Evolutionary conservation across 768 basidiomycete genomes (phyloP).

Genomic region (Phaeotremella skinneri): DNA sequence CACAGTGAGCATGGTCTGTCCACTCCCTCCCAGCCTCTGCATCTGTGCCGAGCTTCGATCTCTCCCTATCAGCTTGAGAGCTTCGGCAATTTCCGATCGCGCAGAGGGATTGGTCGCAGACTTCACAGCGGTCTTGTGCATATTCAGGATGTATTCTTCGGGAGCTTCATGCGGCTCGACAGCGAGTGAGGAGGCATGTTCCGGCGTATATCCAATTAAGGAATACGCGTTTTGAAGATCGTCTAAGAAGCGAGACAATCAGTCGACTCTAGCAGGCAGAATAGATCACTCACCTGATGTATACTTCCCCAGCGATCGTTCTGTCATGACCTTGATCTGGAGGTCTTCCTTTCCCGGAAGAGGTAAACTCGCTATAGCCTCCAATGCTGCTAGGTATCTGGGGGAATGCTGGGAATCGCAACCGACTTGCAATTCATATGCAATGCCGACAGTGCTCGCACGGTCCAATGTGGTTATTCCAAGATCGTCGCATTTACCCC

Average conservation of each 20-base stretch:
- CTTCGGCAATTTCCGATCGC: constrained; percentile 18
- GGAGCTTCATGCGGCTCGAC: constrained; percentile 34
- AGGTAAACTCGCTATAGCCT: constrained; percentile 20
- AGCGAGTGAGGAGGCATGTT: constrained; percentile 21
- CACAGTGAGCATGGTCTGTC: constrained; percentile 32
- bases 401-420: constrained; percentile 16
- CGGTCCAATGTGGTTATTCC: constrained; percentile 28
- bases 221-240: constrained; percentile 34
- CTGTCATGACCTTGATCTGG: constrained; percentile 28
- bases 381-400: constrained; percentile 31
- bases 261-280: neutral
- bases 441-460: constrained; percentile 25
- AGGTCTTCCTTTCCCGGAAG: constrained; percentile 26
- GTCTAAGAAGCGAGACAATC: constrained; percentile 12
- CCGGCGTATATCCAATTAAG: constrained; percentile 30
- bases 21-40: constrained; percentile 26
- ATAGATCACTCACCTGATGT: constrained; percentile 20
- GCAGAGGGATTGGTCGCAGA: constrained; percentile 14
- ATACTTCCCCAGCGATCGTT: constrained; percentile 36
- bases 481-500: constrained; percentile 13
- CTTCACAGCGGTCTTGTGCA: constrained; percentile 35
- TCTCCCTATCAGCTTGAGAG: constrained; percentile 28
- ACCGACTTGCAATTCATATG: constrained; percentile 32
- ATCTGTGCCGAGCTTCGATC: constrained; percentile 23
- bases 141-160: constrained; percentile 31